Conservation (phyloP, 1,284 basidiomycete genomes). For the Gymnopus androsaceus region DNA sequence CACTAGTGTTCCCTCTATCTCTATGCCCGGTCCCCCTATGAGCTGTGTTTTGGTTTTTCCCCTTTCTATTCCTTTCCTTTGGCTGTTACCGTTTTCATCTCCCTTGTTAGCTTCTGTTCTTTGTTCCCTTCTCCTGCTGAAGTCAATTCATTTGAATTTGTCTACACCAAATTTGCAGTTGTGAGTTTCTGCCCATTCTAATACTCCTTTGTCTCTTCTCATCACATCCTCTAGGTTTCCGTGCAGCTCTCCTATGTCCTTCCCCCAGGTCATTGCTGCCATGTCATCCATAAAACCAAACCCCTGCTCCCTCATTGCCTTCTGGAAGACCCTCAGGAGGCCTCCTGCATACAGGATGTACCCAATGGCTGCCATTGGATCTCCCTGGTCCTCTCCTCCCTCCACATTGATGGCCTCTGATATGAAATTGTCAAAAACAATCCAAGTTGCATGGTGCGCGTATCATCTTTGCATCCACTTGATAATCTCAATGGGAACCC, state of each 20-base stretch:
- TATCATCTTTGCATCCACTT: slow-evolving; percentile 22
- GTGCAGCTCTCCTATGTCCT: background rate
- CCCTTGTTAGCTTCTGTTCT: background rate
- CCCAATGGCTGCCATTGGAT: slow-evolving; percentile 25
- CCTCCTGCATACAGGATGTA: slow-evolving; percentile 10
- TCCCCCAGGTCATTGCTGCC: background rate
- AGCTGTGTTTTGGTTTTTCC: background rate
- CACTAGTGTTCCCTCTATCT: background rate
- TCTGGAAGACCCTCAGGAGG: background rate
- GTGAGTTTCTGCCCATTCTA: background rate
- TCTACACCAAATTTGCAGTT: background rate
- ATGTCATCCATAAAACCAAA: slow-evolving; percentile 10
- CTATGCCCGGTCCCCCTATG: background rate
- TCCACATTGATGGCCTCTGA: slow-evolving; percentile 25
- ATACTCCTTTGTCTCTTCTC: background rate
- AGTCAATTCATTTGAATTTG: slow-evolving; percentile 6
- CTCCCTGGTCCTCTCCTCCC: slow-evolving; percentile 33
- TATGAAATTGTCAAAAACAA: slow-evolving; percentile 31
- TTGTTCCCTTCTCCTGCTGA: background rate
- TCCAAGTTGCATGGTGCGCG: slow-evolving; percentile 21
- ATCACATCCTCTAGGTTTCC: background rate
- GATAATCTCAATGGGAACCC: slow-evolving; percentile 29
- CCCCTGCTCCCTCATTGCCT: background rate
- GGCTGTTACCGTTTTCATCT: background rate
- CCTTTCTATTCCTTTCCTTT: too few relatives aligned